These are phyloP conservation scores for Neotropicomus parvogracilis DNA, from an alignment of 1,284 basidiomycete genomes.

Conservation along the genomic window DNA sequence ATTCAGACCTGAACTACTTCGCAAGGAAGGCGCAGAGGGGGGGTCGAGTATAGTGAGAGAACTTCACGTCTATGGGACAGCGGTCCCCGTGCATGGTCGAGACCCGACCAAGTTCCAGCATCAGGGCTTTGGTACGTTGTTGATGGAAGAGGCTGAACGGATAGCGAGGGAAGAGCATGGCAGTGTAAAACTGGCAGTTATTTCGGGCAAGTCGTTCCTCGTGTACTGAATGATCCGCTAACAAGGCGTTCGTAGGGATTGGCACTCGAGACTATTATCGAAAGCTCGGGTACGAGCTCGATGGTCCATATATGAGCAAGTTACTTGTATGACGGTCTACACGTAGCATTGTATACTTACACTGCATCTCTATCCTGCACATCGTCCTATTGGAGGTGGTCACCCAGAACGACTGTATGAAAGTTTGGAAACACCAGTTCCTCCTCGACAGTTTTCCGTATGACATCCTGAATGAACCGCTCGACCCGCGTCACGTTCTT, in stretches of 20 bases:
- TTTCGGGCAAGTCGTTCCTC: slow-evolving; percentile 64
- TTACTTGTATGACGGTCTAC: slow-evolving; percentile 42
- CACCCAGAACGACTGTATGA: slow-evolving; percentile 73
- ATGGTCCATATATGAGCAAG: slow-evolving; percentile 98
- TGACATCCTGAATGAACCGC: slow-evolving; percentile 91
- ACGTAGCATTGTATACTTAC: slow-evolving; percentile 7
- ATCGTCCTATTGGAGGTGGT: slow-evolving; percentile 23
- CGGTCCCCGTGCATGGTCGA: slow-evolving; percentile 93
- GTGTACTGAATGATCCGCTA: neutral
- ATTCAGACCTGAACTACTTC: slow-evolving; percentile 88
- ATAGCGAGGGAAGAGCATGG: slow-evolving; percentile 99
- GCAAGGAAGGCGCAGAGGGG: slow-evolving; percentile 63
- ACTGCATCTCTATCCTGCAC: slow-evolving; percentile 14
- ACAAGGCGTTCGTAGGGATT: slow-evolving; percentile 53
- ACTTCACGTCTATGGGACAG: slow-evolving; percentile 98
- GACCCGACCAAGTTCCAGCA: slow-evolving; percentile 99
- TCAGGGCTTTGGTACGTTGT: slow-evolving; percentile 91
- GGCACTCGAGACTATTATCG: slow-evolving; percentile 95
- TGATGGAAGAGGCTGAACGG: slow-evolving; percentile 99
- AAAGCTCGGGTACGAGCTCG: slow-evolving; percentile 88
- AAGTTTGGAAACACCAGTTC: slow-evolving; percentile 94
- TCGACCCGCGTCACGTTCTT: slow-evolving; percentile 97
- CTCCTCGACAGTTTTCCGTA: slow-evolving; percentile 91
- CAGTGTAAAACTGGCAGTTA: slow-evolving; percentile 91
- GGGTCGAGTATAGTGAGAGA: slow-evolving; percentile 95